phyloP scores from a whole-genome alignment of 345 rosid genomes.

The Populus ilicifolia region DNA sequence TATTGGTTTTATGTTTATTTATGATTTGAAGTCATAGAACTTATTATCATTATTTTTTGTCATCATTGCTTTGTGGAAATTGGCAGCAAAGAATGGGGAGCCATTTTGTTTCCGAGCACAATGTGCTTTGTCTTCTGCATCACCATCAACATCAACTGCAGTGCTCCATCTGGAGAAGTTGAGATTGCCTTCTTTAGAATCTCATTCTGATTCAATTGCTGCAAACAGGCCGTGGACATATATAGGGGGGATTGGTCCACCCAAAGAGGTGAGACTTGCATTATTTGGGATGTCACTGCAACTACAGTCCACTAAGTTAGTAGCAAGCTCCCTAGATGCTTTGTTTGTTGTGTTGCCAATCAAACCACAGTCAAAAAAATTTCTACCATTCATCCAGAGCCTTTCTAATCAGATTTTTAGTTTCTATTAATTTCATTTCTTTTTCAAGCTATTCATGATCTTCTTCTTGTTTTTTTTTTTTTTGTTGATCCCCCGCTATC shows the following conservation, averaged over 20 bases:
- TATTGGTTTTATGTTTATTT: constrained; percentile 4
- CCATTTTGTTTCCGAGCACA: constrained; percentile 47
- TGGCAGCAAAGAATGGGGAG: constrained; percentile 64
- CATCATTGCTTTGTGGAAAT: constrained; percentile 19
- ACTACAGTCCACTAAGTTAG: not conserved
- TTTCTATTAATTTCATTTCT: not conserved
- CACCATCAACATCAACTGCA: constrained; percentile 41
- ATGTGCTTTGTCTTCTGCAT: constrained; percentile 63
- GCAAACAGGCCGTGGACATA: constrained; percentile 61
- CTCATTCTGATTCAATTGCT: constrained; percentile 44
- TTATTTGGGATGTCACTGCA: not conserved
- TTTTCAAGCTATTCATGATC: not conserved
- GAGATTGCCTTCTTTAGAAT: constrained; percentile 66
- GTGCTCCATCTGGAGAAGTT: constrained; percentile 71
- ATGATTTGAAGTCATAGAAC: not conserved
- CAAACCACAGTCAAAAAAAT: not conserved
- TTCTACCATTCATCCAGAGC: not conserved
- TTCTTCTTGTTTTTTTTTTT: not conserved
- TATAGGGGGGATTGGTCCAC: constrained; percentile 44
- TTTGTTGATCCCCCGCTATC: not conserved
- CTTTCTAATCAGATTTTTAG: not conserved
- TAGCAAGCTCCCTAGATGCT: not conserved
- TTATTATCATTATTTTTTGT: not conserved
- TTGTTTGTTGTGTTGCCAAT: not conserved
- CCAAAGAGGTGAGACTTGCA: constrained; percentile 52